phyloP scores from a whole-genome alignment of 208 protist species.

The Trypanosoma platydactyli region DNA sequence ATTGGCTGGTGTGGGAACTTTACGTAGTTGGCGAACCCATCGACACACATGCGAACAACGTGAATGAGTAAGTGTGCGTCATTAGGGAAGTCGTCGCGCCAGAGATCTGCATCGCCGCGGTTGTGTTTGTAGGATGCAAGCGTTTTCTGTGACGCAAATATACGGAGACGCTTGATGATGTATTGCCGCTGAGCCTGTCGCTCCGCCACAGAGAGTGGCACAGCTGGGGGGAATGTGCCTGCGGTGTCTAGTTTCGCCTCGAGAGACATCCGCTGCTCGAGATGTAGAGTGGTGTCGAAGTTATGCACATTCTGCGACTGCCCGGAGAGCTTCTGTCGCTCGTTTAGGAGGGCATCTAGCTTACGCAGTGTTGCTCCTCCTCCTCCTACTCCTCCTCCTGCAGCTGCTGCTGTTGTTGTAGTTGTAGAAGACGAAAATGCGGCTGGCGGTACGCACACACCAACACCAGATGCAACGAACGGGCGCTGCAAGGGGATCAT shows the following conservation, averaged over 20 bases:
- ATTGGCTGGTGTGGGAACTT: constrained; percentile 56
- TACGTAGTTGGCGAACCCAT: constrained; percentile 60
- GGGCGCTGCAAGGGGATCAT: constrained; percentile 20
- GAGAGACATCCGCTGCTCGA: constrained; percentile 69
- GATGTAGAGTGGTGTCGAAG: constrained; percentile 49
- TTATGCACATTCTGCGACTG: constrained; percentile 41
- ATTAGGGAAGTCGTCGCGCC: constrained; percentile 56
- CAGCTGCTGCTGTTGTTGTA: not conserved
- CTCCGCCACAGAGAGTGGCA: constrained; percentile 33
- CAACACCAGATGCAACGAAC: constrained; percentile 9
- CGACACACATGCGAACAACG: constrained; percentile 60
- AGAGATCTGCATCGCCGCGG: constrained; percentile 46
- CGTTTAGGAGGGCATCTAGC: constrained; percentile 33
- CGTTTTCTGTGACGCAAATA: constrained; percentile 42
- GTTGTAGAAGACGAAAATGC: not conserved
- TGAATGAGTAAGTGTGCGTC: constrained; percentile 83
- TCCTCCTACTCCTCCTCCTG: not conserved
- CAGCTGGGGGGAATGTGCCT: constrained; percentile 41
- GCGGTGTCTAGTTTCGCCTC: constrained; percentile 55
- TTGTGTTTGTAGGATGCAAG: constrained; percentile 49
- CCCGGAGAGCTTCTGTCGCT: constrained; percentile 35
- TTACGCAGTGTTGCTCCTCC: constrained; percentile 30
- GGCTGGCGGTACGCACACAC: constrained; percentile 9
- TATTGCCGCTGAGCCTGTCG: constrained; percentile 47
- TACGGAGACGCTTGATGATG: constrained; percentile 58